Percentiles rank a stretch among this genome's conserved stretches.
phyloP scores from a whole-genome alignment of 805 yeast genomes.

The Starmera caribaea region DNA sequence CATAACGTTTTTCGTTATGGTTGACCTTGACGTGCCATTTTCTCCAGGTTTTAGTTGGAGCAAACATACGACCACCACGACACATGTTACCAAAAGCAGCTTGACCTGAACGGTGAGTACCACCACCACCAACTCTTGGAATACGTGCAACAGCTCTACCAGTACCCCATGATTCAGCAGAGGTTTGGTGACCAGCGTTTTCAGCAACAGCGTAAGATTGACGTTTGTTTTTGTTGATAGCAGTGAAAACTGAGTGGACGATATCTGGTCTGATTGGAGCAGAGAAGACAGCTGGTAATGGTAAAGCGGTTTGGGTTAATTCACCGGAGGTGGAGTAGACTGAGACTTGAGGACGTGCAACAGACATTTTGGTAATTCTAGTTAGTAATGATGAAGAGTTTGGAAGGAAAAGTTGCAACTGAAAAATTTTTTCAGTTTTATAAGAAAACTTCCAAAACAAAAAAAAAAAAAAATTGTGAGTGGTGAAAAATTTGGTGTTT shows the following conservation, averaged over 20 bases:
- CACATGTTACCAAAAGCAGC: conserved; percentile 99
- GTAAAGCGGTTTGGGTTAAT: conserved; percentile 72
- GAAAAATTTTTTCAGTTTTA: not conserved
- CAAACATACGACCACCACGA: conserved; percentile 99
- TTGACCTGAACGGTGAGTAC: conserved; percentile 99
- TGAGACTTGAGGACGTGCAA: conserved; percentile 93
- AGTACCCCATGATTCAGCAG: conserved; percentile 99
- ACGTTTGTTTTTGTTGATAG: conserved; percentile 99
- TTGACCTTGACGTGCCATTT: conserved; percentile 99
- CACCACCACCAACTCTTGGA: conserved; percentile 99
- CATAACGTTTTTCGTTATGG: conserved; percentile 99
- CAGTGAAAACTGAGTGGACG: conserved; percentile 97
- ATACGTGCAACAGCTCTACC: conserved; percentile 99
- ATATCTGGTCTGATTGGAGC: conserved; percentile 99
- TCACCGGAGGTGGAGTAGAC: conserved; percentile 86
- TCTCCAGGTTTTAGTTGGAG: conserved; percentile 99
- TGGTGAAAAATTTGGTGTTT: too few species aligned
- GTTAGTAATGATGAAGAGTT: not conserved
- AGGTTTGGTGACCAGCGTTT: conserved; percentile 99
- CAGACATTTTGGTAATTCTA: conserved; percentile 30
- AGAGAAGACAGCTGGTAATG: conserved; percentile 97
- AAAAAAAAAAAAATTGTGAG: not conserved
- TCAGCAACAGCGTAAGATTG: conserved; percentile 99
- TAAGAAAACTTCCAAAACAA: not conserved
- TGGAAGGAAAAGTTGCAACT: not conserved